Evolutionary conservation across 129 eudicot species (phyloP), one percentile per base, ranked within the genome.

Genomic region (Ambrosia trifida): DNA sequence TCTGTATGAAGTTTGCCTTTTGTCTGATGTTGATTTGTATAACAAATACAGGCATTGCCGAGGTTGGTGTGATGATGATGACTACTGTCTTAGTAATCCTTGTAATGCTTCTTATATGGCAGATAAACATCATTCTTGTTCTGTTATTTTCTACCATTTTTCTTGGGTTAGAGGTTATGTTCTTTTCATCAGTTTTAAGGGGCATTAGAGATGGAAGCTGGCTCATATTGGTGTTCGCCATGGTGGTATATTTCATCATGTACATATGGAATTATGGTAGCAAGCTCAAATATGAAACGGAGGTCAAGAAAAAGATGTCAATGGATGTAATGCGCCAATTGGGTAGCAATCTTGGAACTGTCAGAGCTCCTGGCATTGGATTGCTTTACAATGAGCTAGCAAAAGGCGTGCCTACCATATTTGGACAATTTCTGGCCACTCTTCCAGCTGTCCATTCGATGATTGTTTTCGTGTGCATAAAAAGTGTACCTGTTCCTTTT

Each of bases 91-190:
- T 94, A 77, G 98, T 94, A 69, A 85, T 93, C 20, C 85, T 94
- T 47, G 91, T 94, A 71, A 94, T 94, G 98, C 93, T 94, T 68
- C 98, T 94, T 32, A 94, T 94, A 80, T 94, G 98, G 98, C 98
- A 94, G 76, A 89, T 75, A 76, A 89, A 89, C 78, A 82, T 89
- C 69, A 11, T 85, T 36, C 67, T 82, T 20, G 97, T 85, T 62
- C 71, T 94, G 74, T 79, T 80, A 73, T 94, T 94, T 84, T 76
- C 76, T 33, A 69, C 82, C 62, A 53, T 87, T 63, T 87, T 87
- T 67, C 72, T 89, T 38, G 95, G 93, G 43, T 64, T 94, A 77
- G 98, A 94, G 78, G 66, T 87, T 49, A 66, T 80, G 10, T 94
- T 89, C 87, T 79, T 94, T 70, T 94, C 98, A 16, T 87, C 98